Evolutionary conservation across 139 green algal species (phyloP).

Genomic region (Chlamydomonas incerta): DNA sequence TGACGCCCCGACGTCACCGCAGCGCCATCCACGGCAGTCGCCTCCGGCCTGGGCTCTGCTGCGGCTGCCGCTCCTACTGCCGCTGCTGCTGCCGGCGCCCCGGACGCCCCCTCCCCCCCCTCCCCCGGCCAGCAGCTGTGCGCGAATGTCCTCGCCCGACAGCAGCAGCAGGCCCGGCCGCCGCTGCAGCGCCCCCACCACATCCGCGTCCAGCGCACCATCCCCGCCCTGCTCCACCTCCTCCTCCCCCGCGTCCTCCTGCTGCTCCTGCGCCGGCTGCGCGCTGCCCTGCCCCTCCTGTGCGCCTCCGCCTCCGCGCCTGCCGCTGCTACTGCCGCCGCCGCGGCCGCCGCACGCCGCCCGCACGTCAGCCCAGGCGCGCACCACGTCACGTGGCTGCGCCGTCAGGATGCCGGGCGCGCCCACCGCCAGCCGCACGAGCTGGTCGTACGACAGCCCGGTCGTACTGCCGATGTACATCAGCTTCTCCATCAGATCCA

Average conservation of each 20-base stretch:
- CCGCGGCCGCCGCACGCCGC: not conserved
- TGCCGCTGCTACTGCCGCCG: not conserved
- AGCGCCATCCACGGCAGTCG: too few species aligned
- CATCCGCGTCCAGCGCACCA: not conserved
- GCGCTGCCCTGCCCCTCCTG: not conserved
- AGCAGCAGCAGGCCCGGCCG: conserved; percentile 13
- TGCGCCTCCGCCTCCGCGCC: not conserved
- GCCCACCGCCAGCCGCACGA: conserved; percentile 3
- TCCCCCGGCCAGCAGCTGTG: not conserved
- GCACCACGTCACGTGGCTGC: conserved; percentile 11
- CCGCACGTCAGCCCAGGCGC: conserved; percentile 7
- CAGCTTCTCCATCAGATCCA: conserved; percentile 12
- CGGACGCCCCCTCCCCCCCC: too few species aligned
- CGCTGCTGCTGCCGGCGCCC: too few species aligned
- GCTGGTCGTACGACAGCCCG: not conserved
- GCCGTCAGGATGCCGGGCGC: not conserved
- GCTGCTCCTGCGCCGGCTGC: not conserved
- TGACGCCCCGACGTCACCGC: too few species aligned
- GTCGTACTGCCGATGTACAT: conserved; percentile 14
- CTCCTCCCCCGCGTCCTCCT: too few species aligned
- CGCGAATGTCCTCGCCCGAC: conserved; percentile 4
- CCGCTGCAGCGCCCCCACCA: not conserved
- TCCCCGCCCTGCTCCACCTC: not conserved
- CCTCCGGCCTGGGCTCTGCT: too few species aligned
- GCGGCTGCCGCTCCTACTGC: too few species aligned